phyloP scores from a whole-genome alignment of 306 rosid genomes.

The Prunus dulcis region DNA sequence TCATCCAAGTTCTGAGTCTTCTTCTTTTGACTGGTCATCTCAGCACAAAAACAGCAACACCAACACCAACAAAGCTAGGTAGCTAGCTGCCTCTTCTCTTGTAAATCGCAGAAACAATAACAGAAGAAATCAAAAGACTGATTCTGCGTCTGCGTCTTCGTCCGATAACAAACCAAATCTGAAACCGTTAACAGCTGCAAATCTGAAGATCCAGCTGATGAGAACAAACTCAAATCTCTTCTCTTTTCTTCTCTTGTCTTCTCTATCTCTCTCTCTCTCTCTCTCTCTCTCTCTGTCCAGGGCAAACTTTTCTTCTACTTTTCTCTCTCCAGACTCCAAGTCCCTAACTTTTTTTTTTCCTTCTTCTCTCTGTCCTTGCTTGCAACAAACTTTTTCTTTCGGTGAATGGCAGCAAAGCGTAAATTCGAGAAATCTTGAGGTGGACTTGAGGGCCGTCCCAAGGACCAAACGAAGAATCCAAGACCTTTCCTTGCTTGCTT shows the following conservation, averaged over 20 bases:
- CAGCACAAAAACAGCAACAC: neutral
- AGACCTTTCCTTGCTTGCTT: constrained; percentile 22
- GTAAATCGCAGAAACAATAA: neutral
- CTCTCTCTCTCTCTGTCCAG: neutral
- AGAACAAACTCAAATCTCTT: neutral
- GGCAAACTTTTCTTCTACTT: neutral
- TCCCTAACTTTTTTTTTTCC: neutral
- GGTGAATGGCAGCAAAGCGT: constrained; percentile 31
- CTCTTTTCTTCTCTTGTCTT: neutral
- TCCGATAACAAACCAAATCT: neutral
- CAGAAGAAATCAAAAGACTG: neutral
- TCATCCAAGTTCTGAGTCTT: neutral
- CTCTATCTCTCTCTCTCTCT: neutral
- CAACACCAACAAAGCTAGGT: neutral
- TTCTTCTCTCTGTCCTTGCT: constrained; percentile 10
- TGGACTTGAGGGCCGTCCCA: constrained; percentile 1
- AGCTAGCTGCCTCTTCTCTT: neutral
- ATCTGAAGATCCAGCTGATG: neutral
- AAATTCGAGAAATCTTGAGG: constrained; percentile 29
- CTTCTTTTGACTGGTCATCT: neutral
- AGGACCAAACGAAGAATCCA: constrained; percentile 33
- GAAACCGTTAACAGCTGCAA: constrained; percentile 5
- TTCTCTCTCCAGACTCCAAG: neutral
- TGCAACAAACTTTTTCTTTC: constrained; percentile 1
- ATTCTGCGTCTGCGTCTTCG: neutral